Percentiles rank a stretch among this genome's conserved stretches.
Conservation (phyloP, 805 yeast genomes). For the Pichia occidentalis region DNA sequence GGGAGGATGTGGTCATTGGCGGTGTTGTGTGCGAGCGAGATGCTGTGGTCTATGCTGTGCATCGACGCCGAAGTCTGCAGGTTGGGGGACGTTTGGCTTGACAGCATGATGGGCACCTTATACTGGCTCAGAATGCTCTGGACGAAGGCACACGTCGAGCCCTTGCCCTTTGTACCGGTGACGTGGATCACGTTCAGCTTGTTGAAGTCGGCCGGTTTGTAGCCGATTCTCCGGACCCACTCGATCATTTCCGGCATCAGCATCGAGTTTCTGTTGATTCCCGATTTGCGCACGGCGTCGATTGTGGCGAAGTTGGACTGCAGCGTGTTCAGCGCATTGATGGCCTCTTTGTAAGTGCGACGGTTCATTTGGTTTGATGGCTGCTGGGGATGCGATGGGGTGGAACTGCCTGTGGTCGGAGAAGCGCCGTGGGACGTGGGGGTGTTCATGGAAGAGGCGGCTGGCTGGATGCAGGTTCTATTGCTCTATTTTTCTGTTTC, state of each 20-base stretch:
- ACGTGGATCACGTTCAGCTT: conserved; percentile 77
- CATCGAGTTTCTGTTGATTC: conserved; percentile 52
- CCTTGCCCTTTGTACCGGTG: conserved; percentile 98
- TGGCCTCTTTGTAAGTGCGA: conserved; percentile 56
- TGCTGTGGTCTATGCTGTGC: neutral
- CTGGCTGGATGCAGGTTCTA: too few relatives aligned
- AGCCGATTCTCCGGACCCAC: conserved; percentile 69
- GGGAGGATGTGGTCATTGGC: too few relatives aligned
- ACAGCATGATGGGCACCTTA: conserved; percentile 21
- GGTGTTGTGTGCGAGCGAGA: too few relatives aligned
- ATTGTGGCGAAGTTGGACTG: conserved; percentile 90
- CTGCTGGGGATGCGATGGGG: too few relatives aligned
- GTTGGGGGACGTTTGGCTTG: conserved; percentile 2
- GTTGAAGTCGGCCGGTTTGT: conserved; percentile 60
- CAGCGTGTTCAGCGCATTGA: conserved; percentile 71
- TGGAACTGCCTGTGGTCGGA: neutral
- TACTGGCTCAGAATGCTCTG: conserved; percentile 74
- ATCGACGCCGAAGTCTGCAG: neutral
- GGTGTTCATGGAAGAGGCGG: too few relatives aligned
- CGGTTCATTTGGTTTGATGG: conserved; percentile 27
- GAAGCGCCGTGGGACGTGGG: neutral
- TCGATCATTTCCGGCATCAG: conserved; percentile 82
- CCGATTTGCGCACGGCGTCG: conserved; percentile 72
- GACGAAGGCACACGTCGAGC: conserved; percentile 93
- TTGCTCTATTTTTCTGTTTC: too few relatives aligned